Conservation (phyloP, 2,329 filamentous ascomycete species). For the Coniochaeta sp. region DNA sequence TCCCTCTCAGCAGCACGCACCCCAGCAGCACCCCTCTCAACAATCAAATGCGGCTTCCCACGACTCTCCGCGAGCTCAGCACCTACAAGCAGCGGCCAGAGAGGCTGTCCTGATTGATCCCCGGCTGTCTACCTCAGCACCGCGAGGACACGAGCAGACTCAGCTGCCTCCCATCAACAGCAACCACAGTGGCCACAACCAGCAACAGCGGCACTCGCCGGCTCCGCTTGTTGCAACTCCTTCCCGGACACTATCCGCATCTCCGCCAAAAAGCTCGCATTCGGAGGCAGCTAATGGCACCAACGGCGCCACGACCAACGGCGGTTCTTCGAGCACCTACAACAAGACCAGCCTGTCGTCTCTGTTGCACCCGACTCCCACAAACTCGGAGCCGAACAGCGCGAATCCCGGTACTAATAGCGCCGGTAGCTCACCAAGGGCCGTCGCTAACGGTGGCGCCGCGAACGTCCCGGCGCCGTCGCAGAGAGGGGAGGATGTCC, state of each 20-base stretch:
- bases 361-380: conserved; percentile 42
- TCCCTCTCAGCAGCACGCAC: too few relatives aligned
- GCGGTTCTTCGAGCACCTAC: conserved; percentile 2
- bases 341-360: conserved; percentile 42
- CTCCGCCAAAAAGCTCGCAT: conserved; percentile 37
- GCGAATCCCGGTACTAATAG: conserved; percentile 34
- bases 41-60: not conserved
- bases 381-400: conserved; percentile 38
- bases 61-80: conserved; percentile 36
- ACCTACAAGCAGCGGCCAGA: conserved; percentile 34
- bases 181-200: not conserved
- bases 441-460: conserved; percentile 19
- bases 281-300: conserved; percentile 19
- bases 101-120: conserved; percentile 29
- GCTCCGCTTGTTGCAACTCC: conserved; percentile 29
- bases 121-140: not conserved
- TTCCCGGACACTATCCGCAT: conserved; percentile 38
- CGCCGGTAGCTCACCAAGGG: conserved; percentile 39
- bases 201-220: conserved; percentile 1
- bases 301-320: conserved; percentile 10
- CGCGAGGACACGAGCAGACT: not conserved
- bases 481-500: conserved; percentile 14
- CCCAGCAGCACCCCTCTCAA: not conserved
- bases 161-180: not conserved
- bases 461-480: conserved; percentile 5